Evolutionary conservation across 176 grass and related monocot genomes (phyloP).

Genomic region (Ananas comosus): DNA sequence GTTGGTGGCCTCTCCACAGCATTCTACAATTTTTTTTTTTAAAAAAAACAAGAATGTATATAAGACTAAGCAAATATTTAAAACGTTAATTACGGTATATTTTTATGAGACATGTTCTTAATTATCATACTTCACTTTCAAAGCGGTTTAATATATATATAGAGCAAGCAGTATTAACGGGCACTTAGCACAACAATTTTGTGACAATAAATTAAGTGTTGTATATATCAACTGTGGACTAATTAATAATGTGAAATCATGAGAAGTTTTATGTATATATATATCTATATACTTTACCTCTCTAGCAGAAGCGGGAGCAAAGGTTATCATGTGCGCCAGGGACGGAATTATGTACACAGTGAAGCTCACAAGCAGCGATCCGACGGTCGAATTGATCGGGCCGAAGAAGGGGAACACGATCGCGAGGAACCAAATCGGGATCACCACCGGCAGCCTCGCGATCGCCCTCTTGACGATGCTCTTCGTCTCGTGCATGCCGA

Average conservation of each 20-base stretch:
- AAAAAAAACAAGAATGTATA: not conserved
- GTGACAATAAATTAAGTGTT: not conserved
- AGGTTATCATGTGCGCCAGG: constrained; percentile 74
- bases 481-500: constrained; percentile 53
- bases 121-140: too few species aligned
- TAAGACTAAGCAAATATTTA: too few species aligned
- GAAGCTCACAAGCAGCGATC: constrained; percentile 93
- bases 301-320: constrained; percentile 53
- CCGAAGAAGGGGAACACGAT: constrained; percentile 95
- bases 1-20: constrained; percentile 77
- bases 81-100: too few species aligned
- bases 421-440: constrained; percentile 94
- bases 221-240: not conserved
- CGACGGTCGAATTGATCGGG: constrained; percentile 88
- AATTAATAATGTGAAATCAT: not conserved
- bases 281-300: constrained; percentile 25
- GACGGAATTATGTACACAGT: constrained; percentile 92
- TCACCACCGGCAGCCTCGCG: constrained; percentile 53
- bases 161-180: too few species aligned
- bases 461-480: constrained; percentile 36
- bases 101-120: too few species aligned
- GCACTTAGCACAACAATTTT: not conserved
- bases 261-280: not conserved
- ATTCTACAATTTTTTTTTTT: constrained; percentile 26
- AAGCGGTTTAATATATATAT: too few species aligned